Conservation (phyloP, 306 rosid species). For the Lathyrus aphaca region DNA sequence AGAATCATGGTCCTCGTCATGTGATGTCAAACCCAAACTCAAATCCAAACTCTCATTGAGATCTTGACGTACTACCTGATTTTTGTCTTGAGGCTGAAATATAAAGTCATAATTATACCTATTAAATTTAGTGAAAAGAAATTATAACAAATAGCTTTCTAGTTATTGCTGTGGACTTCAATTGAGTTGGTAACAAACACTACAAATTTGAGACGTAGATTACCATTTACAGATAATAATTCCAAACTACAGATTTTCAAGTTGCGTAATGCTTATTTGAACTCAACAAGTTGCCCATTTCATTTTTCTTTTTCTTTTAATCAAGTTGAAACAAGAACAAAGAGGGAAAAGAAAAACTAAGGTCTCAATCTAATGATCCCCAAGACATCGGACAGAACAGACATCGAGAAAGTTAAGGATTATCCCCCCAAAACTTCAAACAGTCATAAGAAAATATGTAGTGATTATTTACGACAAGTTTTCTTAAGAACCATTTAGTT, state of each 20-base stretch:
- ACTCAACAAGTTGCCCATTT: conserved; percentile 3
- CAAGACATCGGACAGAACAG: neutral
- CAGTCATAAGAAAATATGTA: neutral
- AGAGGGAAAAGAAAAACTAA: neutral
- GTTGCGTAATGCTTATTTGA: conserved; percentile 12
- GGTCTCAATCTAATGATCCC: neutral
- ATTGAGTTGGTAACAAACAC: neutral
- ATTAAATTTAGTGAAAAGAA: neutral
- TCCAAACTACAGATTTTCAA: conserved; percentile 13
- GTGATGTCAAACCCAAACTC: conserved; percentile 82
- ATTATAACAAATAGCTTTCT: conserved; percentile 27
- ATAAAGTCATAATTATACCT: conserved; percentile 31
- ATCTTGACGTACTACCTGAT: conserved; percentile 81
- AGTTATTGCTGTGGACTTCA: conserved; percentile 20
- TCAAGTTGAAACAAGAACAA: neutral
- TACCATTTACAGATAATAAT: conserved; percentile 19
- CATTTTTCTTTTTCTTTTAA: neutral
- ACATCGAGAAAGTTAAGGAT: neutral
- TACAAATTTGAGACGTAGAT: conserved; percentile 4
- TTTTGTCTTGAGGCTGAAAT: conserved; percentile 59
- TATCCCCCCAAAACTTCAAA: neutral
- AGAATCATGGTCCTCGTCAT: conserved; percentile 58
- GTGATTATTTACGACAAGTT: neutral
- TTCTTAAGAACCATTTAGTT: conserved; percentile 2
- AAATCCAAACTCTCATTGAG: conserved; percentile 91